These are phyloP conservation scores for Boletus rubescentipes DNA, from an alignment of 768 basidiomycete genomes.

Conservation along the genomic window DNA sequence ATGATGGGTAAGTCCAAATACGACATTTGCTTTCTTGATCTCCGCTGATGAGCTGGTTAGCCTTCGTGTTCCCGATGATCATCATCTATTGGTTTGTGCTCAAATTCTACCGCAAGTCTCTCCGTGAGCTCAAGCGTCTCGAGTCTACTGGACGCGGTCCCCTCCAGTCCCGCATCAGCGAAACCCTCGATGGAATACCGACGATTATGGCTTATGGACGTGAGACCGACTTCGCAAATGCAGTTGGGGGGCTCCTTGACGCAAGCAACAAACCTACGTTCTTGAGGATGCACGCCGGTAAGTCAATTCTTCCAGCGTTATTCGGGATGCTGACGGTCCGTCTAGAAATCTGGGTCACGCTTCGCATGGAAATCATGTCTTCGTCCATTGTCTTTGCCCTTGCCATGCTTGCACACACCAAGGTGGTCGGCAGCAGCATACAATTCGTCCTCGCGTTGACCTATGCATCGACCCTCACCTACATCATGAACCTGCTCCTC, in stretches of 20 bases:
- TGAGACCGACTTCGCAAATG: slow-evolving; percentile 24
- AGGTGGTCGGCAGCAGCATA: slow-evolving; percentile 20
- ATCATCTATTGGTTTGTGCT: slow-evolving; percentile 43
- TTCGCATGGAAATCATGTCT: slow-evolving; percentile 32
- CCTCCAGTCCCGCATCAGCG: slow-evolving; percentile 52
- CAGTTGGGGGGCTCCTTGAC: slow-evolving; percentile 22
- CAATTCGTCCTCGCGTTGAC: slow-evolving; percentile 31
- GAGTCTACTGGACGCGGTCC: slow-evolving; percentile 47
- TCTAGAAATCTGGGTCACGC: slow-evolving; percentile 32
- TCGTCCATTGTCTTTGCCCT: slow-evolving; percentile 25
- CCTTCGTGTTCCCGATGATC: slow-evolving; percentile 23
- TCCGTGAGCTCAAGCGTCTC: slow-evolving; percentile 46
- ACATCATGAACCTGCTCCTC: slow-evolving; percentile 30
- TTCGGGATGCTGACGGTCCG: neutral
- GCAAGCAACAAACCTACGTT: slow-evolving; percentile 30
- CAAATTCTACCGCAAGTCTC: slow-evolving; percentile 46
- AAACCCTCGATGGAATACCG: slow-evolving; percentile 46
- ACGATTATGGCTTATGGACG: slow-evolving; percentile 50
- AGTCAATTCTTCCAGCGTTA: neutral
- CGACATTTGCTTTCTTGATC: slow-evolving; percentile 5
- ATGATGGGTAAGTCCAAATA: slow-evolving; percentile 36
- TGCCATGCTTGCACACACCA: slow-evolving; percentile 28
- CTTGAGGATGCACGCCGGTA: slow-evolving; percentile 27
- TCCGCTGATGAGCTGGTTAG: slow-evolving; percentile 22
- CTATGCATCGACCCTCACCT: slow-evolving; percentile 26